phyloP scores from a whole-genome alignment of 441 rosid genomes.

The Euphorbia schlechtendalii region DNA sequence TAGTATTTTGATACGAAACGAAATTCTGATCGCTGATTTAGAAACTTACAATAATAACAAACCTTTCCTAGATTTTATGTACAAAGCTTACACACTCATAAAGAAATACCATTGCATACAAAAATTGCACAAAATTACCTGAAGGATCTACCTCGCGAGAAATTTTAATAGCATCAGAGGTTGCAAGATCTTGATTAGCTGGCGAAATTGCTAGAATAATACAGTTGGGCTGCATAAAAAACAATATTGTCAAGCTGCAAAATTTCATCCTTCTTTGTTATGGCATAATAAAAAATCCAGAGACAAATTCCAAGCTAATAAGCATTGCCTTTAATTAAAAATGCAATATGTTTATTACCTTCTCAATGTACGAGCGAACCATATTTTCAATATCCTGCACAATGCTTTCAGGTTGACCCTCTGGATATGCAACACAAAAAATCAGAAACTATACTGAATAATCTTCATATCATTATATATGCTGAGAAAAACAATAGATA shows the following conservation, averaged over 20 bases:
- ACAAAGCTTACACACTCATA: not conserved
- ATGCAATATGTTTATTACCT: slow-evolving; percentile 42
- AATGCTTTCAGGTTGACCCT: slow-evolving; percentile 90
- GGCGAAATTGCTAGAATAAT: slow-evolving; percentile 95
- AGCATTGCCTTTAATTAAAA: not conserved
- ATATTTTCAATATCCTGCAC: slow-evolving; percentile 93
- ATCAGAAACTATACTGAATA: not conserved
- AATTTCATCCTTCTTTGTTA: slow-evolving; percentile 4
- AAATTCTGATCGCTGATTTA: not conserved
- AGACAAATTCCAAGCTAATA: not conserved
- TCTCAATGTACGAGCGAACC: slow-evolving; percentile 92
- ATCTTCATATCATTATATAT: not conserved
- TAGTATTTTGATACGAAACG: not conserved
- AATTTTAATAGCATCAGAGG: slow-evolving; percentile 94
- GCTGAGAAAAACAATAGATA: not conserved
- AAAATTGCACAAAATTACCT: slow-evolving; percentile 37
- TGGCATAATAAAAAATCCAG: not conserved
- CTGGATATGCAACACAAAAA: slow-evolving; percentile 35
- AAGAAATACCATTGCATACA: too few relatives aligned
- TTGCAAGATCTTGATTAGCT: slow-evolving; percentile 98
- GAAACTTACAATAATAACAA: not conserved
- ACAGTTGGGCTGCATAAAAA: slow-evolving; percentile 73
- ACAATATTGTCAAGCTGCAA: slow-evolving; percentile 10
- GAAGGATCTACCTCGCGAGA: slow-evolving; percentile 96
- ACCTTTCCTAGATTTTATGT: not conserved